phyloP scores from a whole-genome alignment of 768 basidiomycete species.

The Boletus pseudo-olivaceus region DNA sequence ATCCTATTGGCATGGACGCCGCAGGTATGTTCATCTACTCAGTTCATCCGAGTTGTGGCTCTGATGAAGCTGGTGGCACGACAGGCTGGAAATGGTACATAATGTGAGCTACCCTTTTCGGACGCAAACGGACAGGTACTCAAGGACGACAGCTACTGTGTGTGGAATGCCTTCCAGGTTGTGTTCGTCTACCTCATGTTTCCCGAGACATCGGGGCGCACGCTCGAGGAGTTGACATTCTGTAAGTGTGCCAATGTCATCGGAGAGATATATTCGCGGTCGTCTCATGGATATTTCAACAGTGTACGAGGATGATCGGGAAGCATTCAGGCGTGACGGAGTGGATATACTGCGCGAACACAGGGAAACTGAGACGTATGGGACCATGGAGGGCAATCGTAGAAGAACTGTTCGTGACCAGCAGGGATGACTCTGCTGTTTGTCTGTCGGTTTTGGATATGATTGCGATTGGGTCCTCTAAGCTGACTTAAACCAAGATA shows the following conservation, averaged over 20 bases:
- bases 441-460: neutral
- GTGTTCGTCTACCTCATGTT: slow-evolving; percentile 15
- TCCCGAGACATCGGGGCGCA: slow-evolving; percentile 14
- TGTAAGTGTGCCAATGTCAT: slow-evolving; percentile 1
- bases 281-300: neutral
- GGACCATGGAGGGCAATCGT: neutral
- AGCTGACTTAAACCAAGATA: no score
- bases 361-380: neutral
- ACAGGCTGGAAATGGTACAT: slow-evolving; percentile 15
- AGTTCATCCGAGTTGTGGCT: neutral
- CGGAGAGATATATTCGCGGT: neutral
- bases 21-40: slow-evolving; percentile 1
- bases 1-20: slow-evolving; percentile 15
- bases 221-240: slow-evolving; percentile 12
- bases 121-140: neutral
- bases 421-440: neutral
- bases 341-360: neutral
- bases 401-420: neutral
- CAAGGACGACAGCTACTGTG: slow-evolving; percentile 2
- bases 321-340: neutral
- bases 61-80: neutral
- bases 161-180: slow-evolving; percentile 12
- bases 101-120: neutral
- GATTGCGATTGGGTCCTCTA: no score
- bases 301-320: slow-evolving; percentile 7